Conservation (phyloP, 495 filamentous ascomycete species). For the Entonaema liquescens region DNA sequence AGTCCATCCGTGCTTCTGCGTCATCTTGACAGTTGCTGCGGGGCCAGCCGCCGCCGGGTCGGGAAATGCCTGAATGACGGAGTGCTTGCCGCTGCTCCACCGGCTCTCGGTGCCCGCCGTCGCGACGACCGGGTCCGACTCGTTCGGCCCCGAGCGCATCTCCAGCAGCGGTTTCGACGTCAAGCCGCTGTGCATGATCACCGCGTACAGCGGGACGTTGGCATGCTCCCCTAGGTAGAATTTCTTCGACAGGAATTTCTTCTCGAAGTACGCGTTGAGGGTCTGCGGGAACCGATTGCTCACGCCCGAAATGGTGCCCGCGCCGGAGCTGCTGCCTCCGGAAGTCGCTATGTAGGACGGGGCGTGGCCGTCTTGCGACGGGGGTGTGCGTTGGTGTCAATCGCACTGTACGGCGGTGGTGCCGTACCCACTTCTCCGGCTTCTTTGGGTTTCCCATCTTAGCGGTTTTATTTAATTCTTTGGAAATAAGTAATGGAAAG, state of each 20-base stretch:
- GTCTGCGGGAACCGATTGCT: constrained; percentile 31
- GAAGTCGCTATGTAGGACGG: constrained; percentile 7
- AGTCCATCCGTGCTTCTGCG: background rate
- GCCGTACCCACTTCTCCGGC: background rate
- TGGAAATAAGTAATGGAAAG: background rate
- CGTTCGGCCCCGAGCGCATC: constrained; percentile 36
- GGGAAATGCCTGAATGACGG: constrained; percentile 25
- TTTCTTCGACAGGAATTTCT: constrained; percentile 10
- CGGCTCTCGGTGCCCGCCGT: constrained; percentile 26
- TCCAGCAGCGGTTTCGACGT: constrained; percentile 35
- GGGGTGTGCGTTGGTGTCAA: background rate
- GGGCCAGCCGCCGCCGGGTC: background rate
- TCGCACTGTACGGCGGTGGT: constrained; percentile 19
- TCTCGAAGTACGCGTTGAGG: constrained; percentile 38
- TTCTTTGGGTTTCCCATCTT: constrained; percentile 28
- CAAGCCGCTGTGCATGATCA: constrained; percentile 20
- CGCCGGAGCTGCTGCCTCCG: constrained; percentile 10
- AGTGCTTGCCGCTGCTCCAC: constrained; percentile 17
- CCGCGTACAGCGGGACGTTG: constrained; percentile 34
- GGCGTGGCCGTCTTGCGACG: background rate
- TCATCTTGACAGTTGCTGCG: constrained; percentile 22
- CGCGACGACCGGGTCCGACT: constrained; percentile 35
- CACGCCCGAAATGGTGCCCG: constrained; percentile 11
- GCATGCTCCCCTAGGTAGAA: constrained; percentile 38
- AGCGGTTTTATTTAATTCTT: background rate